Evolutionary conservation across 208 protist genomes (phyloP).

Genomic region (Trypanosoma conorhini): DNA sequence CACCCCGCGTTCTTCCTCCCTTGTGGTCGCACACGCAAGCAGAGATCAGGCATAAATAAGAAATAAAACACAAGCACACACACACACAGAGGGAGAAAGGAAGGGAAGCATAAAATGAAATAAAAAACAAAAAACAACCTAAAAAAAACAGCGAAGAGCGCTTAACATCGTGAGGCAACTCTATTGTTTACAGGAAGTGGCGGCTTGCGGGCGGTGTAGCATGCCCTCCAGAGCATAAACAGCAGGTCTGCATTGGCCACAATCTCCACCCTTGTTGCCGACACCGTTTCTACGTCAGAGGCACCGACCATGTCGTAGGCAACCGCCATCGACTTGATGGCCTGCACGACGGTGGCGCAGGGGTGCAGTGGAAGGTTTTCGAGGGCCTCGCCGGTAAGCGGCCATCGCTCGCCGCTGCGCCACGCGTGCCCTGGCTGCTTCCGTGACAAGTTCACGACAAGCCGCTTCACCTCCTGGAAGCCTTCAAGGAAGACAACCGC

Average conservation of each 20-base stretch:
- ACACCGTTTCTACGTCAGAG: conserved; percentile 47
- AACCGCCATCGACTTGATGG: conserved; percentile 84
- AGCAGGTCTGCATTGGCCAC: conserved; percentile 88
- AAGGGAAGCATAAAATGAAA: too few relatives aligned
- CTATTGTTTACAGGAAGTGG: conserved; percentile 69
- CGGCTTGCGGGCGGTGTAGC: conserved; percentile 72
- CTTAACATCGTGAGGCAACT: not conserved
- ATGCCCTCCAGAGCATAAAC: conserved; percentile 68
- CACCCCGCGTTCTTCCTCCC: not conserved
- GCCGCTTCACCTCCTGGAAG: conserved; percentile 77
- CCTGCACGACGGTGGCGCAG: conserved; percentile 63
- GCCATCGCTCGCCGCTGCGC: conserved; percentile 61
- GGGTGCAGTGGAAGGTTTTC: conserved; percentile 78
- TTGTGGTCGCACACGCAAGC: not conserved
- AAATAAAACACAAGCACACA: not conserved
- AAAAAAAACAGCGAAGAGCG: not conserved
- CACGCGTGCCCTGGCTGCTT: conserved; percentile 13
- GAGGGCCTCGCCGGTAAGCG: conserved; percentile 58
- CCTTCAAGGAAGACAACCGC: conserved; percentile 79
- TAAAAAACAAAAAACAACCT: not conserved
- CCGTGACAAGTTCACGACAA: conserved; percentile 45
- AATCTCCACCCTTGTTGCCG: conserved; percentile 63
- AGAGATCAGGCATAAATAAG: not conserved
- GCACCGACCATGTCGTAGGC: conserved; percentile 73
- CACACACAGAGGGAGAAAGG: not conserved